Evolutionary conservation across 2,329 filamentous ascomycete species (phyloP).

Genomic region (Penicillium nordicum): DNA sequence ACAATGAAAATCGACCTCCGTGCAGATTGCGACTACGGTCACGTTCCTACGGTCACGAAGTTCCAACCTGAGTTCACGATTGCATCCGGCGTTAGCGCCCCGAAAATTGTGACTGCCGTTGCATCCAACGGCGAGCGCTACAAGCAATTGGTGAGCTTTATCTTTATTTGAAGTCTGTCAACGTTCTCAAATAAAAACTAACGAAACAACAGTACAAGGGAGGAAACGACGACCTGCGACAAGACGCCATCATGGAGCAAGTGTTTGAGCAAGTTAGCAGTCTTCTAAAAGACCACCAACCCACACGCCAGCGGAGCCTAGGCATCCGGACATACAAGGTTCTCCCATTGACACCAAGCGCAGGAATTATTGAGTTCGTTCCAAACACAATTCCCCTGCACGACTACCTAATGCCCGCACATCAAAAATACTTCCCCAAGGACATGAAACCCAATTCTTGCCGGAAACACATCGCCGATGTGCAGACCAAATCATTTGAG

Average conservation of each 20-base stretch:
- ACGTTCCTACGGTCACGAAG: slow-evolving; percentile 68
- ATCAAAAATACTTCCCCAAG: slow-evolving; percentile 78
- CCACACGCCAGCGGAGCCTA: slow-evolving; percentile 81
- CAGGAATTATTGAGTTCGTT: slow-evolving; percentile 96
- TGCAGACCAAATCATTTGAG: slow-evolving; percentile 66
- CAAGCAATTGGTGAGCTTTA: slow-evolving; percentile 68
- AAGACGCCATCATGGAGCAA: slow-evolving; percentile 99
- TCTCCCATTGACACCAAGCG: slow-evolving; percentile 75
- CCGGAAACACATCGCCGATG: slow-evolving; percentile 73
- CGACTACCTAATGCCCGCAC: slow-evolving; percentile 87
- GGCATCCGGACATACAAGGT: slow-evolving; percentile 97
- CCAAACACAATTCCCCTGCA: slow-evolving; percentile 88
- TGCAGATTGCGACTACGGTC: slow-evolving; percentile 68
- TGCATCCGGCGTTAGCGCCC: slow-evolving; percentile 84
- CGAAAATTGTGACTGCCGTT: slow-evolving; percentile 84
- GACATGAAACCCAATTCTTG: slow-evolving; percentile 75
- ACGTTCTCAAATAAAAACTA: neutral
- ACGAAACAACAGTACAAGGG: slow-evolving; percentile 67
- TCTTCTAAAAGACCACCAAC: slow-evolving; percentile 78
- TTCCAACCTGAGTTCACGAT: slow-evolving; percentile 77
- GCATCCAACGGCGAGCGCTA: slow-evolving; percentile 75
- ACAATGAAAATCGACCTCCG: slow-evolving; percentile 81
- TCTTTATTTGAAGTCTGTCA: neutral
- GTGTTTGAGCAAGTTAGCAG: slow-evolving; percentile 95
- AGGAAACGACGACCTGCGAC: slow-evolving; percentile 90